A percentile compares a stretch with the other conserved stretches of the same genome.
Evolutionary conservation across 2,329 filamentous ascomycete genomes (phyloP).

Genomic region (Clarireedia hainanense): DNA sequence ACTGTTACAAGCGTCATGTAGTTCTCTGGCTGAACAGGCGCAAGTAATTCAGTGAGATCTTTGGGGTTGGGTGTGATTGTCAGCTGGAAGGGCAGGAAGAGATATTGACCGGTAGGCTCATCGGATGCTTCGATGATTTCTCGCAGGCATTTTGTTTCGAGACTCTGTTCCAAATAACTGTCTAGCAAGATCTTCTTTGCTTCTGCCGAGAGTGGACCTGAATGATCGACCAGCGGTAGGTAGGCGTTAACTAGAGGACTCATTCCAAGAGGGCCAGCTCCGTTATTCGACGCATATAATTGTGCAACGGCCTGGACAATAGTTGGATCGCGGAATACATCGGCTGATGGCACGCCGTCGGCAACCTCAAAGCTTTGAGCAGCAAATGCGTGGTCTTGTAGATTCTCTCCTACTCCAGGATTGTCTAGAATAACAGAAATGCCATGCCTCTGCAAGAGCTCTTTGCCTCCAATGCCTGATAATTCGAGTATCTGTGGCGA

Average conservation of each 20-base stretch:
- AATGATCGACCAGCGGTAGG: background rate
- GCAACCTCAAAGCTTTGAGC: background rate
- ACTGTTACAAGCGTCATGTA: conserved; percentile 33
- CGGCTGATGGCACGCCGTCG: background rate
- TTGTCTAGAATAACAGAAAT: background rate
- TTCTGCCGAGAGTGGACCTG: background rate
- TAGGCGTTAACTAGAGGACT: background rate
- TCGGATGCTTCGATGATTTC: background rate
- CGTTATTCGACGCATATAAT: background rate
- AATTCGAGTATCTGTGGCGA: conserved; percentile 1
- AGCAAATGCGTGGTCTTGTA: conserved; percentile 1
- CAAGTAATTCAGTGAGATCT: background rate
- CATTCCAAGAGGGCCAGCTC: background rate
- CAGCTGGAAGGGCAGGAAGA: background rate
- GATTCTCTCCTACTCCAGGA: background rate
- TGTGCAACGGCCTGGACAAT: background rate
- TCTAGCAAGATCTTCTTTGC: background rate
- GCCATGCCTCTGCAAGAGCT: background rate
- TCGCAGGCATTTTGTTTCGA: background rate
- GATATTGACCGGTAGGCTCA: background rate
- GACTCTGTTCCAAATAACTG: background rate
- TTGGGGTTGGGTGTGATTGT: background rate
- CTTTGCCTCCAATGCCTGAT: background rate
- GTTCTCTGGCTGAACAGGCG: background rate
- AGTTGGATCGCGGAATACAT: background rate